phyloP scores from a whole-genome alignment of 129 eudicot genomes.

The Lonicera japonica region DNA sequence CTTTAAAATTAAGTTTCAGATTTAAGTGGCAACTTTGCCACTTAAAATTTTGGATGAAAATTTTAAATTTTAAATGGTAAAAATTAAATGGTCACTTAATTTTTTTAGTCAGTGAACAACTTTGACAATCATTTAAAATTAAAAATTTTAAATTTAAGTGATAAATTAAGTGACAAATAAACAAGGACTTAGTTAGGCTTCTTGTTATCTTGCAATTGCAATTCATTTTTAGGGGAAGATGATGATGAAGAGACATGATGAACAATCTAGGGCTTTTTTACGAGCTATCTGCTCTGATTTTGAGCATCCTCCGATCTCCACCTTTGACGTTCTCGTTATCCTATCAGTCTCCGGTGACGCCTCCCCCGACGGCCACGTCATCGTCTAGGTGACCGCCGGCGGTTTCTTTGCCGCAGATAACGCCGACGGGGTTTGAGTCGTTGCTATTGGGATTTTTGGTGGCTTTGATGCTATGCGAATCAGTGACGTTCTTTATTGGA shows the following conservation, averaged over 20 bases:
- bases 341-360: conserved; percentile 14
- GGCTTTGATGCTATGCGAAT: conserved; percentile 89
- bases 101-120: no score
- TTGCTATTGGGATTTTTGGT: conserved; percentile 70
- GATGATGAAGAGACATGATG: conserved; percentile 48
- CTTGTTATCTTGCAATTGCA: no score
- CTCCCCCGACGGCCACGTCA: no score
- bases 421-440: conserved; percentile 94
- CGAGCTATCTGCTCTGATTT: conserved; percentile 60
- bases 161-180: no score
- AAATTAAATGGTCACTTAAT: no score
- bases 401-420: conserved; percentile 37
- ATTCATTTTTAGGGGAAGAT: conserved; percentile 5
- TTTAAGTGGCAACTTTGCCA: no score
- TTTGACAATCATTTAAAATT: no score
- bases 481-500: conserved; percentile 84
- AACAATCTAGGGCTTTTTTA: conserved; percentile 49
- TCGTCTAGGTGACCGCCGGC: conserved; percentile 8
- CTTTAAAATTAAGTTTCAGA: no score
- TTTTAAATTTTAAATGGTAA: no score
- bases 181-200: no score
- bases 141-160: no score
- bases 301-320: conserved; percentile 62
- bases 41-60: no score
- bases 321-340: conserved; percentile 31